Evolutionary conservation across 176 grass and related monocot species (phyloP).

Genomic region (Hyparrhenia diplandra): DNA sequence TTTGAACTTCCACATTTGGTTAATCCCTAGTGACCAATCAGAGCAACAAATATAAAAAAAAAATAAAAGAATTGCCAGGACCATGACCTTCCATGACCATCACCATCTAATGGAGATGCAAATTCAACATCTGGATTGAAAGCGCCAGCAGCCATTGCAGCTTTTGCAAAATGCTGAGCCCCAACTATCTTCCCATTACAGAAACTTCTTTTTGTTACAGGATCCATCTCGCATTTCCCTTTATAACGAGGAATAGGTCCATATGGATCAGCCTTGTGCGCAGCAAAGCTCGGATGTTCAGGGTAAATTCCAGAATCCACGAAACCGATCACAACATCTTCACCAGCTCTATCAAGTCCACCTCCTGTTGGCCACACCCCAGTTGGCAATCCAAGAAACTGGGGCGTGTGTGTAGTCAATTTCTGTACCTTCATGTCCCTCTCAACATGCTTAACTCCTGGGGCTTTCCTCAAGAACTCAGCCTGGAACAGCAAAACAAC

Average conservation of each 20-base stretch:
- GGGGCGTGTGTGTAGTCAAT: constrained; percentile 91
- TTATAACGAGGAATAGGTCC: constrained; percentile 64
- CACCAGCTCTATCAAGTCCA: constrained; percentile 92
- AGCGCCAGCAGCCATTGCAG: constrained; percentile 85
- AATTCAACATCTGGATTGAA: constrained; percentile 94
- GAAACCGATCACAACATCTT: constrained; percentile 97
- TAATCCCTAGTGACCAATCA: not conserved
- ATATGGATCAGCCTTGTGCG: constrained; percentile 72
- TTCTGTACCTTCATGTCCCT: constrained; percentile 92
- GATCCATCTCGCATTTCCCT: constrained; percentile 96
- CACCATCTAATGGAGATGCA: constrained; percentile 92
- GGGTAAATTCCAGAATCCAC: constrained; percentile 98
- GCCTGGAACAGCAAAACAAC: constrained; percentile 50
- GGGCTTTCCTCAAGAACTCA: constrained; percentile 62
- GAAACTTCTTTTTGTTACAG: constrained; percentile 61
- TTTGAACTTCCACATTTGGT: not conserved
- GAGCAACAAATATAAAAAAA: not conserved
- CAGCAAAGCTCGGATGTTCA: constrained; percentile 78
- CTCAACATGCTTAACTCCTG: constrained; percentile 86
- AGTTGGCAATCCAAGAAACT: constrained; percentile 88
- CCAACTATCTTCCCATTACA: constrained; percentile 99
- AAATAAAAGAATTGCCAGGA: not conserved
- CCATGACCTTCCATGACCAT: constrained; percentile 94
- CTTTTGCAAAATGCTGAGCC: constrained; percentile 98
- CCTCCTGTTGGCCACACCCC: constrained; percentile 84